Evolutionary conservation across 2,329 filamentous ascomycete genomes (phyloP), one percentile per base, ranked within the genome.

Genomic region (Tolypocladium tropicale): DNA sequence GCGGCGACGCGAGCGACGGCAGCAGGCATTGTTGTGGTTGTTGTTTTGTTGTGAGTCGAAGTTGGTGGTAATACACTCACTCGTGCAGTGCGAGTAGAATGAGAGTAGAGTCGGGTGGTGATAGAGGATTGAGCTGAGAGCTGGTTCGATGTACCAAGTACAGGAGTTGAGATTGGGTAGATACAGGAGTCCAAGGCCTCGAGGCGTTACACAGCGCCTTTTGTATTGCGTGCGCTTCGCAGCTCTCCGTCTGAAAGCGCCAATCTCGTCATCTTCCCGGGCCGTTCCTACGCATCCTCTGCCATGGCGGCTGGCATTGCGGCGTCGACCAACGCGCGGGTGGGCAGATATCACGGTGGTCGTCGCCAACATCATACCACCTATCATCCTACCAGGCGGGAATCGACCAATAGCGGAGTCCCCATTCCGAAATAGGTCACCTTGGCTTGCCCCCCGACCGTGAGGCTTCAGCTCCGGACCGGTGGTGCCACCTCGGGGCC

Each of bases 1-100:
- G 61, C 57, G 28, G 64, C 62, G 57, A 62, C 61, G 59, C 69
- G 69, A 55, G 63, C 59, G 58, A 63, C 61, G 55, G 64, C 61
- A 49, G 67, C 59, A 60, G 60, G 62, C 67, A 69, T 69, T 57
- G 43, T 56, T 64, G 57, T 49, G 18, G 14, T 25, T 25, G 23
- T 46, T 49, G 16, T n/a, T 46, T 14, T 21, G 23, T 48, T 48
- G 4, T 30, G 9, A 6, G 46, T 49, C 18, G 46, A 49, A 32
- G 28, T 32, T 10, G 16, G 46, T 32, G 28, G 46, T 57, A 57
- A 53, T 52, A 57, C 30, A 41, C 25, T 37, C 23, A 21, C 4
- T 41, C 34, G 49, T 33, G 28, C 32, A 1, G 25, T 55, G 43
- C 48, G 23, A 53, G 51, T 25, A 23, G 33, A 37, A 53, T 30